Percentiles rank a stretch among this genome's conserved stretches.
Evolutionary conservation across 2,329 filamentous ascomycete genomes (phyloP).

Genomic region (Aspergillus novofumigatus): DNA sequence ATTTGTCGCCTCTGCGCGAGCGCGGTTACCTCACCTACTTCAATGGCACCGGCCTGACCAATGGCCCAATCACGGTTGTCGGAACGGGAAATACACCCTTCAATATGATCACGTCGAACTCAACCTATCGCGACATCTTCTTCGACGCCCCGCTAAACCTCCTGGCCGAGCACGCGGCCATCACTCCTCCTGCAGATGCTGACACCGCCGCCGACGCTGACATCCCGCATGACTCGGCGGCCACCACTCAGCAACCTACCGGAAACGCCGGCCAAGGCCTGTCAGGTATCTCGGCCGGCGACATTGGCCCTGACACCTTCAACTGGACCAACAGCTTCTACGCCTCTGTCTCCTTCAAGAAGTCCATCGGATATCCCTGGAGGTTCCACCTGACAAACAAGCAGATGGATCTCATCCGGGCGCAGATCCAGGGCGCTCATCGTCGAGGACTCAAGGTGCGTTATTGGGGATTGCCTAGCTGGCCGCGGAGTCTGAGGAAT

Average conservation of each 20-base stretch:
- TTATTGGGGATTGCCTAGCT: slow-evolving; percentile 55
- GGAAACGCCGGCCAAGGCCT: slow-evolving; percentile 43
- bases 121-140: slow-evolving; percentile 52
- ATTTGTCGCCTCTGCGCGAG: slow-evolving; percentile 47
- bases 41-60: slow-evolving; percentile 40
- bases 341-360: slow-evolving; percentile 51
- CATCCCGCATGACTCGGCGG: neutral
- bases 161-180: slow-evolving; percentile 22
- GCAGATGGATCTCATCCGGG: slow-evolving; percentile 47
- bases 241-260: slow-evolving; percentile 3
- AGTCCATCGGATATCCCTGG: slow-evolving; percentile 48
- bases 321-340: slow-evolving; percentile 54
- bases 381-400: slow-evolving; percentile 42
- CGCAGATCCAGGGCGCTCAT: slow-evolving; percentile 51
- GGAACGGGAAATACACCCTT: slow-evolving; percentile 52
- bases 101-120: slow-evolving; percentile 43
- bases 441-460: slow-evolving; percentile 50
- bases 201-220: neutral
- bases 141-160: slow-evolving; percentile 51
- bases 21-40: slow-evolving; percentile 50
- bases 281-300: slow-evolving; percentile 34
- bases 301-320: slow-evolving; percentile 41
- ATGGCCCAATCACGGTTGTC: slow-evolving; percentile 50
- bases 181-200: neutral
- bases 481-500: slow-evolving; percentile 53